These are phyloP conservation scores for Thermothelomyces thermophilus DNA, from an alignment of 2,329 filamentous ascomycete species.

Conservation along the genomic window DNA sequence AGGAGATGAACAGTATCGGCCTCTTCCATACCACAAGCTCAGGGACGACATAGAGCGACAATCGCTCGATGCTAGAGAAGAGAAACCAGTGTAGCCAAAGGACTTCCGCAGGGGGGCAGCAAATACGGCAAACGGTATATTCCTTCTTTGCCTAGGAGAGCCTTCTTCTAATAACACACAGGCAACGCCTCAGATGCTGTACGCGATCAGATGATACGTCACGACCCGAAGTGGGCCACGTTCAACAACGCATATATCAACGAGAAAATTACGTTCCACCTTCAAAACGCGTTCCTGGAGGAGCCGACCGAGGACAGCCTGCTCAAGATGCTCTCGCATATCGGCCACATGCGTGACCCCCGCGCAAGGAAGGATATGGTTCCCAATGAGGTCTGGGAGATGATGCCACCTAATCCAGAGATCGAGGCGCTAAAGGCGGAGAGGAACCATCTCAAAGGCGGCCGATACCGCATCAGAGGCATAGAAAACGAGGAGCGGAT, in stretches of 20 bases:
- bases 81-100: conserved; percentile 12
- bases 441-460: conserved; percentile 24
- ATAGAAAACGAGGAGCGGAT: conserved; percentile 24
- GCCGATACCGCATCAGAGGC: conserved; percentile 24
- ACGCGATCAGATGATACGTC: conserved; percentile 27
- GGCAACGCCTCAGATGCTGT: conserved; percentile 23
- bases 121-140: conserved; percentile 24
- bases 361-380: conserved; percentile 27
- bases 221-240: conserved; percentile 26
- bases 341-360: conserved; percentile 28
- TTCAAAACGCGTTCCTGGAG: conserved; percentile 28
- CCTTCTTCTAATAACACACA: conserved; percentile 11
- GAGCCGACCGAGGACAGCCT: conserved; percentile 23
- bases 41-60: conserved; percentile 12
- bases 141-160: neutral
- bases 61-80: conserved; percentile 18
- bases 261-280: conserved; percentile 26
- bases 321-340: conserved; percentile 21
- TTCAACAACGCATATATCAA: conserved; percentile 29
- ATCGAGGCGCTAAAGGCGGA: conserved; percentile 23
- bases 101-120: conserved; percentile 18
- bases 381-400: conserved; percentile 26
- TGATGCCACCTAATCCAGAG: conserved; percentile 24
- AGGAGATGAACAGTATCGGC: conserved; percentile 13
- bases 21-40: conserved; percentile 18